Evolutionary conservation across 768 basidiomycete species (phyloP).

Genomic region (Piloderma croceum): DNA sequence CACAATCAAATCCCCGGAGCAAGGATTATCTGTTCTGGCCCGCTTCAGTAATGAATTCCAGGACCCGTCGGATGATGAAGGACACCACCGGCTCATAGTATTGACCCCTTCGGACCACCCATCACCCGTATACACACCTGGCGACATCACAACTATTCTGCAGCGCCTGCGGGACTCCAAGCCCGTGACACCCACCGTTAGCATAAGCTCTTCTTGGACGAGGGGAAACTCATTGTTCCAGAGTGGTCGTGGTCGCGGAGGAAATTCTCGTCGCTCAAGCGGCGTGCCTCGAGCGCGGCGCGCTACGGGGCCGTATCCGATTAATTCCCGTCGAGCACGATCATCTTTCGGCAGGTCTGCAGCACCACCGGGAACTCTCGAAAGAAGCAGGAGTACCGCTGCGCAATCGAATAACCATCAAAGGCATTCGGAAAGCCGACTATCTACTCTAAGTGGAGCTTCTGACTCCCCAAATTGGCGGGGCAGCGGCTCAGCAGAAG

Average conservation of each 20-base stretch:
- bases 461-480: too few species aligned
- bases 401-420: too few species aligned
- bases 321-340: too few species aligned
- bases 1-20: slow-evolving; percentile 60
- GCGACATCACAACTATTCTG: slow-evolving; percentile 49
- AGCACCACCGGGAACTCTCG: too few species aligned
- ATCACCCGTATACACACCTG: slow-evolving; percentile 41
- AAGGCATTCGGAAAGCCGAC: too few species aligned
- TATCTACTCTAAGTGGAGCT: too few species aligned
- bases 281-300: too few species aligned
- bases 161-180: slow-evolving; percentile 42
- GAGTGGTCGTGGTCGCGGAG: background rate
- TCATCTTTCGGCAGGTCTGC: too few species aligned
- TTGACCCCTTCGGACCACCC: slow-evolving; percentile 33
- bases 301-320: too few species aligned
- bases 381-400: too few species aligned
- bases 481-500: too few species aligned
- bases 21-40: slow-evolving; percentile 55
- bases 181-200: background rate
- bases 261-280: too few species aligned
- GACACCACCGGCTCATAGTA: slow-evolving; percentile 52
- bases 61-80: slow-evolving; percentile 53
- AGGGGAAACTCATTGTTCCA: background rate
- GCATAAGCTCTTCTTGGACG: slow-evolving; percentile 26
- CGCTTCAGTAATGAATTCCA: slow-evolving; percentile 60